These are phyloP conservation scores for Scytalidium sp. DNA, from an alignment of 2,329 filamentous ascomycete species.

Conservation along the genomic window DNA sequence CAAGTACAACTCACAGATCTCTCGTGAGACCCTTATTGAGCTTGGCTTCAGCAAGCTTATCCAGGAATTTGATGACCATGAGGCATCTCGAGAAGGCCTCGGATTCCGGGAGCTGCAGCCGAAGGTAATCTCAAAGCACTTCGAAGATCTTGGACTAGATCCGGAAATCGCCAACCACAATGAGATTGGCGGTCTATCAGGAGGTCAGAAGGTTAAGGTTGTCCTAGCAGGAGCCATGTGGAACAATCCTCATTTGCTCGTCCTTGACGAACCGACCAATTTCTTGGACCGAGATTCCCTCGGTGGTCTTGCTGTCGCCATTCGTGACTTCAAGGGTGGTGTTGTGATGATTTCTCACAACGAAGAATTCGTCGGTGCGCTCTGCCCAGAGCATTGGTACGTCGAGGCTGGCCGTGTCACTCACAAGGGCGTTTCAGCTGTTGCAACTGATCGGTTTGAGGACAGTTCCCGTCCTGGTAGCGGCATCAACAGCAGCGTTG, in stretches of 20 bases:
- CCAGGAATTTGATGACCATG: constrained; percentile 98
- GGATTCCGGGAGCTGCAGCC: constrained; percentile 93
- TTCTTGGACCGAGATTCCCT: constrained; percentile 98
- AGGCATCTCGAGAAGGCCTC: constrained; percentile 96
- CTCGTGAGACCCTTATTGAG: constrained; percentile 83
- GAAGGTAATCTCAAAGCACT: constrained; percentile 94
- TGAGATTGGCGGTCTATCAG: constrained; percentile 91
- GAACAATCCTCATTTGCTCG: constrained; percentile 97
- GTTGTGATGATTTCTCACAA: constrained; percentile 99
- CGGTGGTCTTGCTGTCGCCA: constrained; percentile 93
- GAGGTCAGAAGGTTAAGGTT: constrained; percentile 98
- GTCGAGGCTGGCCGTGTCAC: constrained; percentile 85
- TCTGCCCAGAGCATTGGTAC: constrained; percentile 96
- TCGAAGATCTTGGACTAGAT: constrained; percentile 93
- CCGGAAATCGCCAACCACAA: constrained; percentile 99
- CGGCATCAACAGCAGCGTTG: constrained; percentile 55
- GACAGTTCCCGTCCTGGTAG: constrained; percentile 67
- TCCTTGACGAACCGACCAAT: constrained; percentile 98
- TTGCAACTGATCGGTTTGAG: constrained; percentile 82
- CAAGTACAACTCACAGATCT: constrained; percentile 91
- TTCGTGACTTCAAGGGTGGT: constrained; percentile 96
- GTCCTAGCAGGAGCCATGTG: constrained; percentile 95
- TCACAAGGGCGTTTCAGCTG: constrained; percentile 73
- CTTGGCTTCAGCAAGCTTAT: constrained; percentile 90
- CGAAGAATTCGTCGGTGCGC: constrained; percentile 95